Evolutionary conservation across 306 rosid species (phyloP).

Genomic region (Glycyrrhiza uralensis): DNA sequence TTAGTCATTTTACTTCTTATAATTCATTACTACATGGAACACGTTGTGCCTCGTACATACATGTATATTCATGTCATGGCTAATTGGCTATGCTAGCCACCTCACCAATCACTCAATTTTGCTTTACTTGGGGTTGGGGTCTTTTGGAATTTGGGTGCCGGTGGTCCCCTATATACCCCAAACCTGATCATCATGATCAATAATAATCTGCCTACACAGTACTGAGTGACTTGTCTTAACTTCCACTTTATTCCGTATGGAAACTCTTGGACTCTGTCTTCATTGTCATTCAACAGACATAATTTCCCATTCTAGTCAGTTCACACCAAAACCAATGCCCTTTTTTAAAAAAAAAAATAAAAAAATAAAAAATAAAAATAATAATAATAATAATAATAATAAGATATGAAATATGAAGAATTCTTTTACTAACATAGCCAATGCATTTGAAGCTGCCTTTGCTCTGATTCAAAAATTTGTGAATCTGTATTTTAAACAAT

Average conservation of each 20-base stretch:
- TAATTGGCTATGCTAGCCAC: slow-evolving; percentile 12
- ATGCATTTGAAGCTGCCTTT: too few relatives aligned
- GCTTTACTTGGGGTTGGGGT: slow-evolving; percentile 31
- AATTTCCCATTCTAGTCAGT: slow-evolving; percentile 12
- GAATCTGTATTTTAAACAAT: too few relatives aligned
- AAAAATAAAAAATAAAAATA: too few relatives aligned
- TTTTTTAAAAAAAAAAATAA: background rate
- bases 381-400: too few relatives aligned
- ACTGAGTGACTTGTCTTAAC: slow-evolving; percentile 34
- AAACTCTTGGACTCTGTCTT: slow-evolving; percentile 1
- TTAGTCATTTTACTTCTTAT: background rate
- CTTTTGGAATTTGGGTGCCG: slow-evolving; percentile 28
- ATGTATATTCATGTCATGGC: background rate
- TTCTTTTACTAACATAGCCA: too few relatives aligned
- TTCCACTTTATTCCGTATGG: slow-evolving; percentile 33
- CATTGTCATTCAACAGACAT: slow-evolving; percentile 18
- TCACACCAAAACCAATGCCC: slow-evolving; percentile 14
- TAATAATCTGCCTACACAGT: slow-evolving; percentile 12
- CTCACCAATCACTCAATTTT: slow-evolving; percentile 13
- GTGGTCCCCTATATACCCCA: slow-evolving; percentile 41
- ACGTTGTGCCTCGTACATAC: slow-evolving; percentile 11
- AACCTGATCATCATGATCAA: slow-evolving; percentile 31
- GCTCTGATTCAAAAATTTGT: too few relatives aligned
- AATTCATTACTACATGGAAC: slow-evolving; percentile 6
- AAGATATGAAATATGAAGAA: too few relatives aligned